These are phyloP conservation scores for Candida sanyiensis DNA, from an alignment of 805 yeast genomes.

Conservation along the genomic window DNA sequence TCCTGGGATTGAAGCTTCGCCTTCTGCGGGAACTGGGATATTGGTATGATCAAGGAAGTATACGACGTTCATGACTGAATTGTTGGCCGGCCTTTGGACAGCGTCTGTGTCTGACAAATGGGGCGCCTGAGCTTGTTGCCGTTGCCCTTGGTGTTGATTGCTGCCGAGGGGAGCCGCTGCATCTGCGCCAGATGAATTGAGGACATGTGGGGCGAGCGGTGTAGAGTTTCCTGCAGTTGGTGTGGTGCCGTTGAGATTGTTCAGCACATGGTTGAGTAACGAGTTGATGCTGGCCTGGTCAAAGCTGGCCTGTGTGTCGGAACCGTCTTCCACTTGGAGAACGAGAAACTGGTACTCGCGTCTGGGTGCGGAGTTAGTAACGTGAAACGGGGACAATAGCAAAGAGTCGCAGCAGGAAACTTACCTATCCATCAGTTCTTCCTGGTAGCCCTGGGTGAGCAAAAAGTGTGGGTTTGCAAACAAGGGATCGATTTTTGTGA, in stretches of 20 bases:
- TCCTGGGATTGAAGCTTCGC: not conserved
- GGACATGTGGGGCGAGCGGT: not conserved
- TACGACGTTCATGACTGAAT: conserved; percentile 1
- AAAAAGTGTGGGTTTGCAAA: too few relatives aligned
- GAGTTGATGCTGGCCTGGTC: conserved; percentile 2
- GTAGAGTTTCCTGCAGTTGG: not conserved
- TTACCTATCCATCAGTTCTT: not conserved
- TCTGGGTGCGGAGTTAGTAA: not conserved
- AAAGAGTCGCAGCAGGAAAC: too few relatives aligned
- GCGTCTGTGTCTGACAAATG: too few relatives aligned
- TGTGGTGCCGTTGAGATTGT: not conserved
- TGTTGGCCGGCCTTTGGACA: too few relatives aligned
- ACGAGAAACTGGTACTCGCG: conserved; percentile 2
- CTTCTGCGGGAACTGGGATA: not conserved
- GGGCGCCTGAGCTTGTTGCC: too few relatives aligned
- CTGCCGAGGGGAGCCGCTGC: not conserved
- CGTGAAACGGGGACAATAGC: too few relatives aligned
- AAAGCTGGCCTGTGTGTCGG: not conserved
- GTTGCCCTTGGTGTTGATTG: not conserved
- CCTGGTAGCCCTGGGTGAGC: not conserved
- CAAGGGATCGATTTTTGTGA: too few relatives aligned
- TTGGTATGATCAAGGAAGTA: not conserved
- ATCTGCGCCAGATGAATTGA: not conserved
- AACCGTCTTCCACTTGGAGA: conserved; percentile 2
- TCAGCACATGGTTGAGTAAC: conserved; percentile 1